Evolutionary conservation across 2,329 filamentous ascomycete genomes (phyloP).

Genomic region (Verticillium longisporum): DNA sequence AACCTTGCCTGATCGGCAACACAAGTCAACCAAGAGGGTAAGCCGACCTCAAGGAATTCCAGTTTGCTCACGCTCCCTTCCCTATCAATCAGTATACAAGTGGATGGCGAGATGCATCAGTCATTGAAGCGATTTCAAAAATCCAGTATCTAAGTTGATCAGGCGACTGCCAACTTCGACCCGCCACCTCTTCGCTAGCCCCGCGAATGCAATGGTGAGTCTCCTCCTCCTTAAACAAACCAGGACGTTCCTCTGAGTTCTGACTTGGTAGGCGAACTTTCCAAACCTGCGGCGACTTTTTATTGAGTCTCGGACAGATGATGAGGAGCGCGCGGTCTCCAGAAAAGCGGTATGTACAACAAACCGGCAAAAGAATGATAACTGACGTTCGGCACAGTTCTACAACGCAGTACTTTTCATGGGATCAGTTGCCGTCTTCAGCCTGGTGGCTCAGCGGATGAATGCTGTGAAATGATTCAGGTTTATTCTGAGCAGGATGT

Average conservation of each 20-base stretch:
- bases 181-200: not conserved
- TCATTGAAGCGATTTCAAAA: too few relatives aligned
- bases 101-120: too few relatives aligned
- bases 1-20: too few relatives aligned
- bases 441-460: constrained; percentile 85
- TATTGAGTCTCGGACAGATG: constrained; percentile 86
- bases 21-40: too few relatives aligned
- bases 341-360: constrained; percentile 70
- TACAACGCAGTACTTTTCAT: constrained; percentile 97
- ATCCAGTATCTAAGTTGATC: too few relatives aligned
- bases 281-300: constrained; percentile 95
- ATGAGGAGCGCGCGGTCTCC: constrained; percentile 91
- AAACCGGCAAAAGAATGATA: not conserved
- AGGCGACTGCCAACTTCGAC: too few relatives aligned
- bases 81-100: too few relatives aligned
- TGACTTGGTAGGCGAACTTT: constrained; percentile 56
- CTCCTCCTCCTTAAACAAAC: not conserved
- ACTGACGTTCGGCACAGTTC: constrained; percentile 52
- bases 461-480: constrained; percentile 31
- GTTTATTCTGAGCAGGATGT: too few relatives aligned
- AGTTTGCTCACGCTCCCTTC: too few relatives aligned
- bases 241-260: too few relatives aligned
- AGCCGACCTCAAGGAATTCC: too few relatives aligned
- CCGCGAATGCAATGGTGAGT: not conserved
- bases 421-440: constrained; percentile 91